phyloP scores from a whole-genome alignment of 257 asterid species.

The Leptodermis oblonga region DNA sequence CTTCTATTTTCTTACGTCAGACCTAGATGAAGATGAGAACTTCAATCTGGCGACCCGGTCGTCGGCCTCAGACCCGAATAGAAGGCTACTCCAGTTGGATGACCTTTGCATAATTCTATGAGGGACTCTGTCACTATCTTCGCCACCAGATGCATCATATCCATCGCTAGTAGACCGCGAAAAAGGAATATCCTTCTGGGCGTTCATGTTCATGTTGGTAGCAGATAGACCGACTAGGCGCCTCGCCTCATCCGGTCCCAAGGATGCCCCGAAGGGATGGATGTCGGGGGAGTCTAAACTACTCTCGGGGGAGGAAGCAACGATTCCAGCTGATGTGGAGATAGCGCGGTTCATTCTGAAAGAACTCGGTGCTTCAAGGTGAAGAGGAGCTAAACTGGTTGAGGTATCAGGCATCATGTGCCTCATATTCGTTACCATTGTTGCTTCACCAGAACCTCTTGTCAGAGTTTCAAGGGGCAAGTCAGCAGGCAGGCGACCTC shows the following conservation, averaged over 20 bases:
- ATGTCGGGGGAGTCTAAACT: constrained; percentile 85
- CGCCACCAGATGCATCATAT: constrained; percentile 97
- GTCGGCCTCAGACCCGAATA: constrained; percentile 65
- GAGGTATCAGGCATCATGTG: constrained; percentile 41
- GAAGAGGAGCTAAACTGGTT: constrained; percentile 59
- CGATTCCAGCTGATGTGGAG: constrained; percentile 36
- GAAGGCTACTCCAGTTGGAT: constrained; percentile 63
- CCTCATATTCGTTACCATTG: constrained; percentile 29
- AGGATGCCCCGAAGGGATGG: constrained; percentile 58
- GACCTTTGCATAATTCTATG: constrained; percentile 49
- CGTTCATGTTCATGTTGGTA: constrained; percentile 28
- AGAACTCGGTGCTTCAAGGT: constrained; percentile 62
- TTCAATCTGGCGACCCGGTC: constrained; percentile 30
- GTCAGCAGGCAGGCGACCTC: constrained; percentile 72
- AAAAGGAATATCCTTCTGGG: constrained; percentile 46
- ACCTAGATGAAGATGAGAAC: constrained; percentile 52
- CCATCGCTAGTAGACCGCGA: constrained; percentile 95
- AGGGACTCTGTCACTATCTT: constrained; percentile 88
- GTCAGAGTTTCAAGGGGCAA: constrained; percentile 48
- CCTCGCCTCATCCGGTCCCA: constrained; percentile 57
- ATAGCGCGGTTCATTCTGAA: constrained; percentile 39
- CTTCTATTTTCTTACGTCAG: constrained; percentile 44
- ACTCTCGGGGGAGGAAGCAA: constrained; percentile 87
- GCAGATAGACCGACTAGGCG: constrained; percentile 45
- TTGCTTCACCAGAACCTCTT: constrained; percentile 26